Percentiles rank a stretch among this genome's conserved stretches.
These are phyloP conservation scores for Ascosphaera aggregata DNA, from an alignment of 2,329 filamentous ascomycete species.

Conservation along the genomic window DNA sequence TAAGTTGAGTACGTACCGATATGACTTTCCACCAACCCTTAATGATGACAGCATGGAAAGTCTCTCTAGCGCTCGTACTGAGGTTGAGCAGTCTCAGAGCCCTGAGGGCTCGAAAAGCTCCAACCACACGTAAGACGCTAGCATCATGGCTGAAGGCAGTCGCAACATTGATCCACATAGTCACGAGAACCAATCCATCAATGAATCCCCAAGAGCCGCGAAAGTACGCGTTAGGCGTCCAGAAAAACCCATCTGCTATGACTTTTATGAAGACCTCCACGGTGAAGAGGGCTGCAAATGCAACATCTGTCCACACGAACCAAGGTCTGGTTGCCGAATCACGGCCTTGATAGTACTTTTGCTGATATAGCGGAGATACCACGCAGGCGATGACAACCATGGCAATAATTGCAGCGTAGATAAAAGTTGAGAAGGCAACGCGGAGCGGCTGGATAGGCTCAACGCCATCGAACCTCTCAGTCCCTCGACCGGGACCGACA, in stretches of 20 bases:
- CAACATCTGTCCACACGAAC: slow-evolving; percentile 87
- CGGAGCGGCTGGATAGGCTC: slow-evolving; percentile 74
- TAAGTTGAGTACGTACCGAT: slow-evolving; percentile 32
- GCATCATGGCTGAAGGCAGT: slow-evolving; percentile 65
- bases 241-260: slow-evolving; percentile 85
- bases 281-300: slow-evolving; percentile 71
- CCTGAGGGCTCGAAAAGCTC: slow-evolving; percentile 89
- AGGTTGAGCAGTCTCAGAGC: slow-evolving; percentile 82
- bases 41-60: slow-evolving; percentile 90
- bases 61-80: slow-evolving; percentile 84
- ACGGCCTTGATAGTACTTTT: slow-evolving; percentile 41
- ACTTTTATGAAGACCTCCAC: slow-evolving; percentile 77
- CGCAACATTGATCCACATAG: slow-evolving; percentile 83
- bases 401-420: slow-evolving; percentile 80
- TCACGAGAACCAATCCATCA: slow-evolving; percentile 73
- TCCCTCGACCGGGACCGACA: slow-evolving; percentile 75
- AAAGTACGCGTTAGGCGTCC: slow-evolving; percentile 93
- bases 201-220: slow-evolving; percentile 94
- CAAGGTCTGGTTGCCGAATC: slow-evolving; percentile 38
- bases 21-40: slow-evolving; percentile 86
- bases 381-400: slow-evolving; percentile 96
- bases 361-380: slow-evolving; percentile 85
- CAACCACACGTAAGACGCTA: slow-evolving; percentile 69
- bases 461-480: slow-evolving; percentile 68
- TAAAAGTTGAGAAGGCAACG: slow-evolving; percentile 83